Evolutionary conservation across 1,284 basidiomycete species (phyloP), one percentile per base, ranked within the genome.

Genomic region (Trametes sp.): DNA sequence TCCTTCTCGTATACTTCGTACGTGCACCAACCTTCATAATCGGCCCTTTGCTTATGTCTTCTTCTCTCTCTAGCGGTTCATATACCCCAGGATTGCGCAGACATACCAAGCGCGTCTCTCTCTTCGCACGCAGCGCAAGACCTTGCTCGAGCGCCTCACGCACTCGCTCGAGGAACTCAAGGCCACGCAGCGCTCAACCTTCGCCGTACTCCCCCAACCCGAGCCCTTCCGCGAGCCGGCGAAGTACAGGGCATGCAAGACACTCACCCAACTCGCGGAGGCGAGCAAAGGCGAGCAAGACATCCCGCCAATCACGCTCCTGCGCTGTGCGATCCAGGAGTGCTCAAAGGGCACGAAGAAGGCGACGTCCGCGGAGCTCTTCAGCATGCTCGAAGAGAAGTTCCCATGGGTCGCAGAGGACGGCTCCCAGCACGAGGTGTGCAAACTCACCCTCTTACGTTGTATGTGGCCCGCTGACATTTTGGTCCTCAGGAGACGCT

Each of bases 71-170:
- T 46, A 93, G 91, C 84, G 84, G 54, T 85, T 87, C 69, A 76
- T 93, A 38, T 81, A 92, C 38, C 90, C 91, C 8, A 85, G 84
- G 36, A 81, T 93, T 14, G 75, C 81, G 0, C 80, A 79, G 54
- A 86, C 88, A 1, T 82, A 81, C 45, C 73, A 83, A 38, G 89
- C 90, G 8, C 84, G 90, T 33, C 80, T 79, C 57, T 82, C 87
- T 4, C 75, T 93, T 50, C 83, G 80, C 56, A 73, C 76, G 2
- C 89, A 92, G 69, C 88, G 90, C 57, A 76, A 82, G 19, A 74
- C 77, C 2, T 80, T 90, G 19, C 72, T 92, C 19, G 70, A 76
- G 7, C 82, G 80, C 60, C 77, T 93, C 26, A 83, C 82, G 13
- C 73, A 76, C 2, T 88, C 88, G 23, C 72, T 89, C 26, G 73